Conservation (phyloP, 306 rosid genomes). For the Glycine tomentella region DNA sequence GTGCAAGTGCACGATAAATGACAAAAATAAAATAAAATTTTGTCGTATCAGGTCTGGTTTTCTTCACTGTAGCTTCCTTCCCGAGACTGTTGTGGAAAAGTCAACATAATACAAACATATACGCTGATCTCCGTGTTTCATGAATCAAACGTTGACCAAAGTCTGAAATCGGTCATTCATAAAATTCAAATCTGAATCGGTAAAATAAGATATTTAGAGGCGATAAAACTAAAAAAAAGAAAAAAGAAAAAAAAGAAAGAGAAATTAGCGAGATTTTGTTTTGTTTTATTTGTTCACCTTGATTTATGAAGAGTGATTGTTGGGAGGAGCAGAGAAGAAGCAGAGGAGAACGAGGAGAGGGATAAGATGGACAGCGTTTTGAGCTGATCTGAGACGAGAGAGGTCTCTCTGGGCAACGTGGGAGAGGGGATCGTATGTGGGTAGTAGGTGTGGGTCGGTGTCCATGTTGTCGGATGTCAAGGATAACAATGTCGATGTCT, state of each 20-base stretch:
- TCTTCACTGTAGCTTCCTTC: neutral
- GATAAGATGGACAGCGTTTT: slow-evolving; percentile 74
- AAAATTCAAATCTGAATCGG: slow-evolving; percentile 1
- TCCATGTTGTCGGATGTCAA: slow-evolving; percentile 25
- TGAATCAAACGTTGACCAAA: too few relatives aligned
- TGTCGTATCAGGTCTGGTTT: too few relatives aligned
- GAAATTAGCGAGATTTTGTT: neutral
- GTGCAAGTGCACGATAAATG: too few relatives aligned
- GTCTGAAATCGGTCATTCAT: too few relatives aligned
- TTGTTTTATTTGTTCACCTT: too few relatives aligned
- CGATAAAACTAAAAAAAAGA: too few relatives aligned
- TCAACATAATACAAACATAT: neutral
- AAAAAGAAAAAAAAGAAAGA: too few relatives aligned
- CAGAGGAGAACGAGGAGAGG: slow-evolving; percentile 81
- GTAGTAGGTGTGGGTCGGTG: slow-evolving; percentile 52
- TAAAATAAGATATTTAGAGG: neutral
- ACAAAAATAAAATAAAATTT: too few relatives aligned
- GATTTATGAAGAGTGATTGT: too few relatives aligned
- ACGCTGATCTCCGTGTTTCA: too few relatives aligned
- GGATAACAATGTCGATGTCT: neutral
- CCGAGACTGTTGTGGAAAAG: neutral
- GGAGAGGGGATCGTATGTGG: slow-evolving; percentile 85
- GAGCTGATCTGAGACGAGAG: slow-evolving; percentile 68
- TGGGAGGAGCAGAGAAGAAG: slow-evolving; percentile 63
- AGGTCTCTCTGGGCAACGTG: slow-evolving; percentile 66